A percentile compares a stretch with the other conserved stretches of the same genome.
Evolutionary conservation across 768 basidiomycete species (phyloP).

Genomic region (Tricholoma terreum): DNA sequence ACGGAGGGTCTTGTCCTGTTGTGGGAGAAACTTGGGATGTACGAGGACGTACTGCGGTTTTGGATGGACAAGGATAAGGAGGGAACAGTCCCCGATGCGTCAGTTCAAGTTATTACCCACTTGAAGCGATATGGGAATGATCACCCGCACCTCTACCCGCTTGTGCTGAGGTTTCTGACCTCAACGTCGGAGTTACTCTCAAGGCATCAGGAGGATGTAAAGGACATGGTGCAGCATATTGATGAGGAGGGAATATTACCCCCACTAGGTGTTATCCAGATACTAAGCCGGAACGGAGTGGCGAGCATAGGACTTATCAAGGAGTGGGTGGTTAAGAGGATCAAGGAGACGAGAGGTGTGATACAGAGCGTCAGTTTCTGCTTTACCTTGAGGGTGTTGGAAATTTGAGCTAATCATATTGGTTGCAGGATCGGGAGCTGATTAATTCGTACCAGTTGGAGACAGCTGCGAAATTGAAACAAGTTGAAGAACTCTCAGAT

Average conservation of each 20-base stretch:
- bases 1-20: slow-evolving; percentile 83
- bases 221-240: slow-evolving; percentile 68
- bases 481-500: slow-evolving; percentile 79
- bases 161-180: slow-evolving; percentile 88
- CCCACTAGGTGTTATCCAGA: slow-evolving; percentile 85
- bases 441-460: slow-evolving; percentile 88
- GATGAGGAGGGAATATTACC: slow-evolving; percentile 82
- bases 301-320: slow-evolving; percentile 91
- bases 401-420: neutral
- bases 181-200: slow-evolving; percentile 71
- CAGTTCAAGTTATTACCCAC: slow-evolving; percentile 64
- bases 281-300: slow-evolving; percentile 83
- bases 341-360: slow-evolving; percentile 69
- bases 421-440: slow-evolving; percentile 75
- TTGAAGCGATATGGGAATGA: slow-evolving; percentile 69
- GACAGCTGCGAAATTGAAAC: slow-evolving; percentile 73
- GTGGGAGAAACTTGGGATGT: slow-evolving; percentile 95
- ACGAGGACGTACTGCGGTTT: slow-evolving; percentile 90
- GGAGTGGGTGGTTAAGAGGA: slow-evolving; percentile 82
- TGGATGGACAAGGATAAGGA: slow-evolving; percentile 76
- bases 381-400: slow-evolving; percentile 1
- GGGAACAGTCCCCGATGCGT: slow-evolving; percentile 34
- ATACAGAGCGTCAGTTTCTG: slow-evolving; percentile 67
- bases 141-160: slow-evolving; percentile 76
- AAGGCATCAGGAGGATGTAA: slow-evolving; percentile 70